phyloP scores from a whole-genome alignment of 306 rosid genomes.

The Abrus precatorius region DNA sequence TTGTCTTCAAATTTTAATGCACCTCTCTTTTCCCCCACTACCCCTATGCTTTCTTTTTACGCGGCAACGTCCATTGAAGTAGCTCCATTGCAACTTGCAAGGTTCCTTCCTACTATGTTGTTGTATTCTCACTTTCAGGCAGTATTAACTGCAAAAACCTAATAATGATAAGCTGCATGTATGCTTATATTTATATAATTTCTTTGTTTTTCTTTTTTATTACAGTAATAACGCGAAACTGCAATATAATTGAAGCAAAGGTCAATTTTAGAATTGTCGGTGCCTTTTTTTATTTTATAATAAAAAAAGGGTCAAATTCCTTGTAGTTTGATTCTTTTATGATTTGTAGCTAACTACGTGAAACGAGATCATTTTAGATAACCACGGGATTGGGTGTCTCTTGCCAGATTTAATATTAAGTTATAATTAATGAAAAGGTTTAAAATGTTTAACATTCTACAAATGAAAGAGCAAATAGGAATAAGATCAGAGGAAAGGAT shows the following conservation, averaged over 20 bases:
- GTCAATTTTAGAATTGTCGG: conserved; percentile 26
- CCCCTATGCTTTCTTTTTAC: neutral
- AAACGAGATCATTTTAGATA: too few species aligned
- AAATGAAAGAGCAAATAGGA: too few species aligned
- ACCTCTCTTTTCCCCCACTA: neutral
- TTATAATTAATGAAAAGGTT: too few species aligned
- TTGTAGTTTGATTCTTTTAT: neutral
- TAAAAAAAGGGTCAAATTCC: neutral
- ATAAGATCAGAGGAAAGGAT: too few species aligned
- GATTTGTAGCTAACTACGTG: too few species aligned
- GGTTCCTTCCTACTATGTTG: neutral
- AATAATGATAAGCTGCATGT: neutral
- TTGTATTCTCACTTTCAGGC: neutral
- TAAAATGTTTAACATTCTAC: too few species aligned
- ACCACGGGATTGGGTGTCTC: too few species aligned
- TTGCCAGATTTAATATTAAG: too few species aligned
- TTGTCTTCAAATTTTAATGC: neutral
- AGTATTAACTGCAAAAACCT: neutral
- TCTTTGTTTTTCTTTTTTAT: neutral
- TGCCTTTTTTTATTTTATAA: neutral
- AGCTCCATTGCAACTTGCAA: too few species aligned
- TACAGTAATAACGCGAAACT: neutral
- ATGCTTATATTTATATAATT: too few species aligned
- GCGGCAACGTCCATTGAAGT: neutral
- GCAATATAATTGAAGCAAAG: neutral